Conservation (phyloP, 2,329 filamentous ascomycete species). For the Aspergillus latus region DNA sequence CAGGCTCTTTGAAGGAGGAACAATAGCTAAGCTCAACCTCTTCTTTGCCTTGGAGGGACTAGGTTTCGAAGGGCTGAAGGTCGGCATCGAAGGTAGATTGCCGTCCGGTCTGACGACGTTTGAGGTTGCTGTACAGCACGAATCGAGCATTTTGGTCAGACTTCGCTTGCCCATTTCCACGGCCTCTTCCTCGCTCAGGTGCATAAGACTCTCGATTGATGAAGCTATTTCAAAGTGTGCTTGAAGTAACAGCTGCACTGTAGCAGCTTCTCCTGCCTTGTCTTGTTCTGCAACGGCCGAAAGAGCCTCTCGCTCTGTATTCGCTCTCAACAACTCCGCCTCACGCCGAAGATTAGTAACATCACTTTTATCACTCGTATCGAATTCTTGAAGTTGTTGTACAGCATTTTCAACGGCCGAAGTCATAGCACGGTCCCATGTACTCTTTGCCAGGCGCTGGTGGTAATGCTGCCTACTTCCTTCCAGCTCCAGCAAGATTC, state of each 20-base stretch:
- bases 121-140: conserved; percentile 70
- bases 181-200: conserved; percentile 80
- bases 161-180: conserved; percentile 74
- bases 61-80: conserved; percentile 68
- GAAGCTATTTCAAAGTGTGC: conserved; percentile 91
- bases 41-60: conserved; percentile 71
- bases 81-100: conserved; percentile 53
- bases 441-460: conserved; percentile 73
- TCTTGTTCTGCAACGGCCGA: conserved; percentile 79
- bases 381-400: conserved; percentile 72
- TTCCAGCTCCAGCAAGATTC: conserved; percentile 85
- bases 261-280: conserved; percentile 71
- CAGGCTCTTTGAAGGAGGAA: conserved; percentile 29
- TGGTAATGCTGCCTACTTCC: conserved; percentile 87
- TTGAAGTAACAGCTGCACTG: conserved; percentile 78
- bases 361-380: conserved; percentile 65
- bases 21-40: conserved; percentile 45
- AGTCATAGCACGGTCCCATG: conserved; percentile 86
- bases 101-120: conserved; percentile 92
- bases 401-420: conserved; percentile 84
- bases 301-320: conserved; percentile 77
- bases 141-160: conserved; percentile 74
- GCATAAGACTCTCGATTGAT: conserved; percentile 75
- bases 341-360: conserved; percentile 73
- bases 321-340: conserved; percentile 79